Base-by-base conservation (phyloP, 306 rosid species). In the Cucurbita ficifolia region DNA sequence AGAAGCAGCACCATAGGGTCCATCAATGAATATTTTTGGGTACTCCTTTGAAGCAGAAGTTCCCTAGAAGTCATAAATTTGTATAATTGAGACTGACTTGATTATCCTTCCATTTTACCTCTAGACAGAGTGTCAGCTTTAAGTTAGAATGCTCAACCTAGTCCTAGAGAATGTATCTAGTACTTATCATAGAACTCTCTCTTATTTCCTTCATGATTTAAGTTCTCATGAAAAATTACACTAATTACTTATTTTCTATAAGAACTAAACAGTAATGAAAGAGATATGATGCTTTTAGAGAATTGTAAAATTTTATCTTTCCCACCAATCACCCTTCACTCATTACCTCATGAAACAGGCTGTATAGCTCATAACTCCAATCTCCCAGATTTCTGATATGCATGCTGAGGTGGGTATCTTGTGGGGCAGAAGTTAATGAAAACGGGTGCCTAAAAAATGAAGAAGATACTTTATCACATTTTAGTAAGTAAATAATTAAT, bases 381-480 rank as follows among this genome's bases (percentile, higher is more conserved):
- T 90, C 98, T 65, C 98, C 96, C 16, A 84, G 84, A 70, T 90
- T 85, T 87, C 96, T 80, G 49, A 92, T 90, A 78, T 92, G 98
- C 74, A 89, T 92, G 45, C 91, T 92, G 29, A 92, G 88, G 84
- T 84, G 82, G 21, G 84, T 86, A 76, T 92, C 96, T 82, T 85
- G 86, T 70, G 96, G 96, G 58, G 91, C 92, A 54, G 98, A 92
- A 82, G 96, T 92, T 77, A 92, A 78, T 76, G 98, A 90, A 82
- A 85, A 92, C n/a, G 98, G 96, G 54, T 92, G 98, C 96, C 98
- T 90, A 88, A 73, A 75, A 86, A 52, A 75, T 74, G 55, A 74
- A 79, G 58, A 76, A 29, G 75, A 57, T n/a, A 63, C 70, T 50
- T 39, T 63, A 58, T 22, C 3, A 21, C 11, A 10, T 65, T 16